Conservation (phyloP, 352 stramenopile genomes). For the Phytopythium cucurbitacearum region DNA sequence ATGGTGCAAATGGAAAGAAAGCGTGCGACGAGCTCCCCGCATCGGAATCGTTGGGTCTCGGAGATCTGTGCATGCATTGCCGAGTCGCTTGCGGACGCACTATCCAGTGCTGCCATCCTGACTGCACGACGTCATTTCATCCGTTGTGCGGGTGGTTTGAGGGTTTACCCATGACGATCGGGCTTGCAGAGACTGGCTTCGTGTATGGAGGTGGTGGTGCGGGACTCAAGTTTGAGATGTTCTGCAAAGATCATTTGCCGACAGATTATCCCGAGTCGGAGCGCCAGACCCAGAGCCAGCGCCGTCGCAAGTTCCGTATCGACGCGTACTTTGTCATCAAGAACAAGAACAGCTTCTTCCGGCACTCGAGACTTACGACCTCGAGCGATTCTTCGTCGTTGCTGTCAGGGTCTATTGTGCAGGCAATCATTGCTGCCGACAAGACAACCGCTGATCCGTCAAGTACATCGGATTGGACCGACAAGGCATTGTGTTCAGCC, state of each 20-base stretch:
- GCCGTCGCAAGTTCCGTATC: conserved; percentile 63
- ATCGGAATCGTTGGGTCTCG: conserved; percentile 7
- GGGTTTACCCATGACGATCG: conserved; percentile 69
- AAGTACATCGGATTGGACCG: conserved; percentile 42
- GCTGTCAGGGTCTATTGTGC: conserved; percentile 44
- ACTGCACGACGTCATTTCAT: conserved; percentile 68
- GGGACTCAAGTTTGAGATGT: conserved; percentile 65
- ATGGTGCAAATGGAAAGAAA: not conserved
- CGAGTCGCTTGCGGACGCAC: conserved; percentile 72
- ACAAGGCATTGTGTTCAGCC: conserved; percentile 63
- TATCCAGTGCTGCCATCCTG: conserved; percentile 54
- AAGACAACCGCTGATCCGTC: conserved; percentile 8
- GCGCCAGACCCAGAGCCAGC: conserved; percentile 34
- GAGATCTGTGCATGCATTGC: conserved; percentile 65
- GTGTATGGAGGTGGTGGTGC: conserved; percentile 71
- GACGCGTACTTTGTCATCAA: conserved; percentile 68
- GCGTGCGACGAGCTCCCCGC: not conserved
- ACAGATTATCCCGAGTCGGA: conserved; percentile 39
- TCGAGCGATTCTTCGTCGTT: conserved; percentile 27
- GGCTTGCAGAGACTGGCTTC: conserved; percentile 36
- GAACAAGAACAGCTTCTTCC: conserved; percentile 41
- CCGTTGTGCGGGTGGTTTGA: conserved; percentile 86
- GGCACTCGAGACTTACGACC: conserved; percentile 4
- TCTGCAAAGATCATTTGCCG: conserved; percentile 57
- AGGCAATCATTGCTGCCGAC: conserved; percentile 41